These are phyloP conservation scores for Stentor coeruleus DNA, from an alignment of 73 alveolate species.

Conservation along the genomic window DNA sequence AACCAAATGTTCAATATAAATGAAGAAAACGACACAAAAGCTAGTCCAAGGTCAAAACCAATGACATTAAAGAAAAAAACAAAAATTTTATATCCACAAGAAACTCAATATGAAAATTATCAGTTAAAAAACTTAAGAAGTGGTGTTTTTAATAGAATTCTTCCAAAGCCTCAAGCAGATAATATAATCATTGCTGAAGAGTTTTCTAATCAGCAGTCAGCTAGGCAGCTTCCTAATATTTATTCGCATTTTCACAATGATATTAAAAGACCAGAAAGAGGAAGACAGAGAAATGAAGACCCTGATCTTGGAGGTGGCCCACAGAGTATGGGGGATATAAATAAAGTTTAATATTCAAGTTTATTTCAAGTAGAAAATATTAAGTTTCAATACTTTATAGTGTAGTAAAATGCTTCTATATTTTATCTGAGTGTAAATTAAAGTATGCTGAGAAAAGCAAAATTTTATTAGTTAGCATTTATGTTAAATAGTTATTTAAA, in stretches of 20 bases:
- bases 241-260: background rate
- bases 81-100: background rate
- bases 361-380: background rate
- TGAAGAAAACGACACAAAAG: constrained; percentile 12
- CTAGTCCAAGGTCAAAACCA: background rate
- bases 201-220: constrained; percentile 18
- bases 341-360: no score
- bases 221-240: constrained; percentile 23
- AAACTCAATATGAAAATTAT: background rate
- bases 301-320: constrained; percentile 3
- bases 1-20: constrained; percentile 1
- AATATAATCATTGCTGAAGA: background rate
- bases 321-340: background rate
- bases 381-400: no score
- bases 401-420: no score
- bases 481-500: no score
- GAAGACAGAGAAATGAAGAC: background rate
- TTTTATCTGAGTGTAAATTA: no score
- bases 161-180: background rate
- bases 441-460: no score
- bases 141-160: constrained; percentile 9
- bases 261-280: background rate
- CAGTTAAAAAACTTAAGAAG: background rate
- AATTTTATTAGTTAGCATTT: no score
- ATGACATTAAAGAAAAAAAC: background rate